phyloP scores from a whole-genome alignment of 352 stramenopile species.

The Blastocystis sp. region DNA sequence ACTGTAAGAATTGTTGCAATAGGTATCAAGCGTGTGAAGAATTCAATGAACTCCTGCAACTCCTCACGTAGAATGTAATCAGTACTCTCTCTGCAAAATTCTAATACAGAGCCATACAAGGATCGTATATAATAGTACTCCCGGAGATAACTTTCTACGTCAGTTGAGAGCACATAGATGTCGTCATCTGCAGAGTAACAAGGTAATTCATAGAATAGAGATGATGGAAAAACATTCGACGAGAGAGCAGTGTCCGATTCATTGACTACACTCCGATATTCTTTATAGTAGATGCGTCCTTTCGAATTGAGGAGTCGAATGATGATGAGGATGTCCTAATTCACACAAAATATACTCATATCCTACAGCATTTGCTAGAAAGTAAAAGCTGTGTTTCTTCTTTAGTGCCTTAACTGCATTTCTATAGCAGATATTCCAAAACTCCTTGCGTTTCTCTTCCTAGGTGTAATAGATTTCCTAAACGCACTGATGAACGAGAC shows the following conservation, averaged over 20 bases:
- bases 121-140: slow-evolving; percentile 9
- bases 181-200: not conserved
- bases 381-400: not conserved
- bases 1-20: slow-evolving; percentile 5
- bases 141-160: not conserved
- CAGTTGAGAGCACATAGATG: not conserved
- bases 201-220: slow-evolving; percentile 6
- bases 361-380: not conserved
- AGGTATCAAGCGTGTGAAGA: not conserved
- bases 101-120: not conserved
- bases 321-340: not conserved
- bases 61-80: not conserved
- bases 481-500: not conserved
- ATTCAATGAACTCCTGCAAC: not conserved
- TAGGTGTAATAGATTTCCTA: not conserved
- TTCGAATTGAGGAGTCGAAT: not conserved
- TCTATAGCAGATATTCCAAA: not conserved
- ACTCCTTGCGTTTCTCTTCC: not conserved
- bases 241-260: not conserved
- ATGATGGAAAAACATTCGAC: not conserved
- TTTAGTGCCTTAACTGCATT: not conserved
- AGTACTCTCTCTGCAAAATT: not conserved
- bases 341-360: not conserved
- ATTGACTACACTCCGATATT: not conserved
- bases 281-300: not conserved